A percentile compares a stretch with the other conserved stretches of the same genome.
These are phyloP conservation scores for Ceratocystis cacaofunesta DNA, from an alignment of 2,329 filamentous ascomycete species.

Conservation along the genomic window DNA sequence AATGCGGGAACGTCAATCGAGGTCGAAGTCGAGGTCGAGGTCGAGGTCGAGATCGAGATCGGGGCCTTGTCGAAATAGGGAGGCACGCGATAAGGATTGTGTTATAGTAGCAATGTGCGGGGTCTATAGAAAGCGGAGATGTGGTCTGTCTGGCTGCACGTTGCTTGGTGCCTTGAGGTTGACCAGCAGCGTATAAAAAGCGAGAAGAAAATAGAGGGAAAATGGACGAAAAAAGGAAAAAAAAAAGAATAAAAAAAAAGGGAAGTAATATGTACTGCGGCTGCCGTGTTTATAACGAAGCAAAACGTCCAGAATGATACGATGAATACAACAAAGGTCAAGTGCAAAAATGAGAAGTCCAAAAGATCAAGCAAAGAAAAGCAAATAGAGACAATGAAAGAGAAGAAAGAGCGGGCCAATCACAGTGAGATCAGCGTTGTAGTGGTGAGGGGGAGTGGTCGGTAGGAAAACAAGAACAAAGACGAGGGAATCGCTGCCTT, in stretches of 20 bases:
- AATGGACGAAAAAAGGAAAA: too few species aligned
- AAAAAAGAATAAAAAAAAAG: not conserved
- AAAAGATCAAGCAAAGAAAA: not conserved
- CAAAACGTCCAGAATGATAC: constrained; percentile 3
- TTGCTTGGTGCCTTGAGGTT: not conserved
- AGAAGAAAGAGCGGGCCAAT: not conserved
- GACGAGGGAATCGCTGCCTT: constrained; percentile 2
- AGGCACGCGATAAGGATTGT: not conserved
- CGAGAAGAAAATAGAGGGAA: too few species aligned
- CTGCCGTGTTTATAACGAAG: not conserved
- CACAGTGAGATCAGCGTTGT: not conserved
- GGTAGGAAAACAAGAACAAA: not conserved
- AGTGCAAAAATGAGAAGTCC: not conserved
- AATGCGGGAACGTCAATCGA: too few species aligned
- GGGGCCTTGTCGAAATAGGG: not conserved
- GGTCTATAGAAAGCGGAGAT: constrained; percentile 3
- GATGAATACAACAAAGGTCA: not conserved
- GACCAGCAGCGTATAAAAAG: too few species aligned
- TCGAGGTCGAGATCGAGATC: too few species aligned
- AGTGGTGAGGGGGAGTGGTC: not conserved
- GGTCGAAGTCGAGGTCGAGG: too few species aligned
- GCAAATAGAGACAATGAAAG: not conserved
- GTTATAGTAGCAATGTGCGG: not conserved
- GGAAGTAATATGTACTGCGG: not conserved
- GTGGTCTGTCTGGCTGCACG: not conserved